Base-by-base conservation (phyloP, 139 green algal genomes). In the Chlamydomonas urium region DNA sequence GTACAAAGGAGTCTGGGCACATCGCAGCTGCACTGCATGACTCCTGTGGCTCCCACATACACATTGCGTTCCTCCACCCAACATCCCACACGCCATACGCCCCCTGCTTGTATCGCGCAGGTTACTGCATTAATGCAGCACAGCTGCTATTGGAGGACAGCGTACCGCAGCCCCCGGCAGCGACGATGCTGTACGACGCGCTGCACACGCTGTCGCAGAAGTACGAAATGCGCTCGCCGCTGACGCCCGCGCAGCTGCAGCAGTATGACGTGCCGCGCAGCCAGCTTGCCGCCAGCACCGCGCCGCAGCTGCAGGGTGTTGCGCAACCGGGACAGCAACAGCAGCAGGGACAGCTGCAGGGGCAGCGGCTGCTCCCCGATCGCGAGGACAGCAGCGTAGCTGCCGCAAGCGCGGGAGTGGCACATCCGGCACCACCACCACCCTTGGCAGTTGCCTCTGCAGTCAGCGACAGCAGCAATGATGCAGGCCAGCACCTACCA, bases 181-280 rank as follows among this genome's bases (percentile, higher is more conserved):
- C 66, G 4, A 63, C 66, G 5, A 62, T 63, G 47, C 47, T 73
- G 38, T 73, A 73, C 29, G 66, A 73, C 42, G 47, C 28, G 4
- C 66, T 73, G 45, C 45, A 62, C n/a, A 10, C 47, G 14, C 29
- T 73, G 8, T 17, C 6, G 10, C 66, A 73, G 19, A 73, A 73
- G 45, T 73, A 67, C 23, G 60, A 67, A 26, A 45, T 67, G 60
- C 53, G 53, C 6, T 14, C 53, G 21, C 53, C 53, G 53, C 53
- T 63, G 17, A 63, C 53, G 53, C 6, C 53, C 24, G 21, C 53
- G 10, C 53, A 63, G 19, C 53, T 63, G 6, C 24, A 34, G n/a
- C 53, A 26, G 6, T 63, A 63, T 26, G 6, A 63, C 10, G 6
- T 63, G n/a, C 19, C 53, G 53, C 17, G 29, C 14, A 14, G 10